Evolutionary conservation across 2,329 filamentous ascomycete genomes (phyloP).

Genomic region (Talaromyces sp.): DNA sequence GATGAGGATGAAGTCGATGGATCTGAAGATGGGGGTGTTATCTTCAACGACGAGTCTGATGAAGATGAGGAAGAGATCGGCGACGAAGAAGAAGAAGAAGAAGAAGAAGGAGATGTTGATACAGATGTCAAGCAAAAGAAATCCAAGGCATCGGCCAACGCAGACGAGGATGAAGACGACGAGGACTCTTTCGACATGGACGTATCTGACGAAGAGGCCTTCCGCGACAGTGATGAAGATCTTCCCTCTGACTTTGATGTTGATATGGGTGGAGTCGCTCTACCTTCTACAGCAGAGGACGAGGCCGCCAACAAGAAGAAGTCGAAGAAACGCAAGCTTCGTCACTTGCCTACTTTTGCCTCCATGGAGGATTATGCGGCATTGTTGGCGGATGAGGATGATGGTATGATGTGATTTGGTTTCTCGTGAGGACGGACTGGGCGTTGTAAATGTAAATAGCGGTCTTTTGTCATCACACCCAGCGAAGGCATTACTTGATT

Average conservation of each 20-base stretch:
- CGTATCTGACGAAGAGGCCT: constrained; percentile 45
- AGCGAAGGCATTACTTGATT: background rate
- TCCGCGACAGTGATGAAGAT: constrained; percentile 53
- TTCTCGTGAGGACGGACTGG: background rate
- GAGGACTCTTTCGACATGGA: constrained; percentile 54
- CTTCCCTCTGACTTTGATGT: constrained; percentile 51
- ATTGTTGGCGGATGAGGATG: constrained; percentile 70
- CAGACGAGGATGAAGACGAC: constrained; percentile 29
- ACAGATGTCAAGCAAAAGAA: constrained; percentile 22
- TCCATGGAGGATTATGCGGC: constrained; percentile 91
- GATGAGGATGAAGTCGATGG: constrained; percentile 46
- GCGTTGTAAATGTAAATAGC: constrained; percentile 8
- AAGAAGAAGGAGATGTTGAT: constrained; percentile 26
- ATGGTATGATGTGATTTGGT: constrained; percentile 30
- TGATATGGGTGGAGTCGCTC: constrained; percentile 43
- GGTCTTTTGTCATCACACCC: background rate
- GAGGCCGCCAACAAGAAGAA: constrained; percentile 40
- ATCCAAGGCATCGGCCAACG: background rate
- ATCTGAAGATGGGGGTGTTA: constrained; percentile 41
- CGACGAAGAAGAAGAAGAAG: constrained; percentile 33
- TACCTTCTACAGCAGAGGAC: constrained; percentile 26
- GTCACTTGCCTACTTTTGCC: constrained; percentile 86
- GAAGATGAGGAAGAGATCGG: constrained; percentile 40
- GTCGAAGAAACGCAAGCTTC: constrained; percentile 76
- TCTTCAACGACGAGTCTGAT: constrained; percentile 47